Percentiles rank a stretch among this genome's conserved stretches.
phyloP scores from a whole-genome alignment of 2,329 filamentous ascomycete genomes.

The Aspergillus oerlinghausenensis region DNA sequence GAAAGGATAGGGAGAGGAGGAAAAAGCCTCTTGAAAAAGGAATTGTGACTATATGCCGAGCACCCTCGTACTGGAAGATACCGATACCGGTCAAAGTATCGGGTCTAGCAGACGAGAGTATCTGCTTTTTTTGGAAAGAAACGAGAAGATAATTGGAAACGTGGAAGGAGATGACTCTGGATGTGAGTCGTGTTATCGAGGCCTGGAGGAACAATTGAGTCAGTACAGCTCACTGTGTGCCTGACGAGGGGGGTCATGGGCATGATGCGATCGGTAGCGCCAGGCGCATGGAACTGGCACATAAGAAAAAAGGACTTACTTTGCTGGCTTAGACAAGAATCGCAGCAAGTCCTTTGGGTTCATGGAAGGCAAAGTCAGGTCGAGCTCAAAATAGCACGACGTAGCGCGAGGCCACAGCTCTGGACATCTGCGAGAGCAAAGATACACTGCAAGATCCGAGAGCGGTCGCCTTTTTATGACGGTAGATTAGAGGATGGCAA shows the following conservation, averaged over 20 bases:
- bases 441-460: constrained; percentile 3
- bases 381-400: constrained; percentile 31
- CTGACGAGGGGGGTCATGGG: background rate
- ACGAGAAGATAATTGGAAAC: constrained; percentile 12
- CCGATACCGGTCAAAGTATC: constrained; percentile 84
- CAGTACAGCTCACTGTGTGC: constrained; percentile 6
- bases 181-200: constrained; percentile 55
- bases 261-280: background rate
- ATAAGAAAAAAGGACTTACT: constrained; percentile 54
- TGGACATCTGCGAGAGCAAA: constrained; percentile 28
- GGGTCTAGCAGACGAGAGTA: constrained; percentile 74
- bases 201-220: constrained; percentile 42
- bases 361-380: constrained; percentile 62
- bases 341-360: constrained; percentile 84
- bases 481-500: background rate
- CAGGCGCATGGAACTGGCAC: background rate
- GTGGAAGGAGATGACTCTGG: constrained; percentile 18
- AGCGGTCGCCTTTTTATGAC: background rate
- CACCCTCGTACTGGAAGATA: constrained; percentile 64
- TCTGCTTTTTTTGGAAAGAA: constrained; percentile 45
- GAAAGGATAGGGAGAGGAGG: constrained; percentile 69
- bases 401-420: constrained; percentile 30
- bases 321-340: constrained; percentile 91
- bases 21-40: constrained; percentile 76
- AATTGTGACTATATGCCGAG: constrained; percentile 71